Evolutionary conservation across 495 filamentous ascomycete species (phyloP).

Genomic region (Delitschia confertaspora): DNA sequence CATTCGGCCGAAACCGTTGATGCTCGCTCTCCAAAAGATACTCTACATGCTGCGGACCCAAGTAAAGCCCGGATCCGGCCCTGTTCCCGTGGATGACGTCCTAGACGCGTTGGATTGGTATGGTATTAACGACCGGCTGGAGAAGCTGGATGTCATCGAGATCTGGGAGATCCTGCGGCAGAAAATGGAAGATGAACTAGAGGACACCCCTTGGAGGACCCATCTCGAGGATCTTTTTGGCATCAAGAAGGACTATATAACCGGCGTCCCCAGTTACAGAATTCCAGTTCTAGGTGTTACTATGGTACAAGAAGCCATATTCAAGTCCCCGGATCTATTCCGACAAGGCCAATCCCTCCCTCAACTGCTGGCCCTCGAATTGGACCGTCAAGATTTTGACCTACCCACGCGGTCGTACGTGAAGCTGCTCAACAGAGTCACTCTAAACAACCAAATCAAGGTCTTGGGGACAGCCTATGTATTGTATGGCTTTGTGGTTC

Average conservation of each 20-base stretch:
- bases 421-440: constrained; percentile 48
- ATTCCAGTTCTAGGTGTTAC: constrained; percentile 23
- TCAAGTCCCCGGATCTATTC: constrained; percentile 18
- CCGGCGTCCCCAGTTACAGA: constrained; percentile 25
- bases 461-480: constrained; percentile 43
- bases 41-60: constrained; percentile 28
- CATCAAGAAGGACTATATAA: constrained; percentile 23
- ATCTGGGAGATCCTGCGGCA: constrained; percentile 47
- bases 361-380: constrained; percentile 49
- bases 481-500: constrained; percentile 55
- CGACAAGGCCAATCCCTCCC: constrained; percentile 27
- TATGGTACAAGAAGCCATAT: constrained; percentile 30
- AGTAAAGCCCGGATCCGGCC: constrained; percentile 8
- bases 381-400: constrained; percentile 51
- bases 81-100: constrained; percentile 25
- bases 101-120: constrained; percentile 31
- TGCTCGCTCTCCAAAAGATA: constrained; percentile 29
- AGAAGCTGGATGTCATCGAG: constrained; percentile 34
- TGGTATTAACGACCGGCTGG: constrained; percentile 29
- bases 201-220: constrained; percentile 37
- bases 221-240: constrained; percentile 43
- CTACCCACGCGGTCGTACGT: constrained; percentile 46
- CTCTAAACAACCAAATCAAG: constrained; percentile 46
- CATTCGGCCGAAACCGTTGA: constrained; percentile 41
- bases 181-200: constrained; percentile 45